A percentile compares a stretch with the other conserved stretches of the same genome.
Evolutionary conservation across 2,329 filamentous ascomycete genomes (phyloP).

Genomic region (Fusarium nisikadoi): DNA sequence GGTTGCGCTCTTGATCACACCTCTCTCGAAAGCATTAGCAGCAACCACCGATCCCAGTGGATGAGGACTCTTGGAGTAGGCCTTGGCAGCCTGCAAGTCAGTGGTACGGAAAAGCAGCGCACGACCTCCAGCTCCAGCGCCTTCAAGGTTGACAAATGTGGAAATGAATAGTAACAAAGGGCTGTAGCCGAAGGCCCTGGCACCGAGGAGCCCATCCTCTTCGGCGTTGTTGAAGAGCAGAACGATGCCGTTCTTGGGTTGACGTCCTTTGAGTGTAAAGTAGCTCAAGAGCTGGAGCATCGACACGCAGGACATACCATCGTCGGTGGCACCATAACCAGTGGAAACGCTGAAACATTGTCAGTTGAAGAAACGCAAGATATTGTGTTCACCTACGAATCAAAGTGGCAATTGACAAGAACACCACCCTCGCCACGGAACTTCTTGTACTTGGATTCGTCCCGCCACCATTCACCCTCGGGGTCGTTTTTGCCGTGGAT

Average conservation of each 20-base stretch:
- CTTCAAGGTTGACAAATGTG: slow-evolving; percentile 94
- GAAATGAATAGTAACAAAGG: slow-evolving; percentile 83
- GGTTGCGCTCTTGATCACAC: slow-evolving; percentile 84
- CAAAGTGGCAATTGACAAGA: slow-evolving; percentile 94
- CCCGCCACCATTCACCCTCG: slow-evolving; percentile 77
- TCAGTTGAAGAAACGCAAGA: slow-evolving; percentile 22
- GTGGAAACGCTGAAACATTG: slow-evolving; percentile 76
- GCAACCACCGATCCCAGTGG: slow-evolving; percentile 88
- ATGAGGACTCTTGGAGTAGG: slow-evolving; percentile 76
- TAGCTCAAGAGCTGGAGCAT: slow-evolving; percentile 87
- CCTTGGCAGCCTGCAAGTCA: slow-evolving; percentile 84
- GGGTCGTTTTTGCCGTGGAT: slow-evolving; percentile 84
- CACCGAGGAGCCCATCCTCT: slow-evolving; percentile 91
- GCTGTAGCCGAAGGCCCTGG: slow-evolving; percentile 84
- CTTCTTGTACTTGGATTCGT: slow-evolving; percentile 52
- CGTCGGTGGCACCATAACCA: slow-evolving; percentile 92
- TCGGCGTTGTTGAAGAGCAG: slow-evolving; percentile 94
- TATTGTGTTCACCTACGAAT: slow-evolving; percentile 62
- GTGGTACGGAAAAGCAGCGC: slow-evolving; percentile 89
- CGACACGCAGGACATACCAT: slow-evolving; percentile 89
- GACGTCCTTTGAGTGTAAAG: slow-evolving; percentile 77
- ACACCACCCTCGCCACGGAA: slow-evolving; percentile 77
- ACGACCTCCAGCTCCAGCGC: slow-evolving; percentile 89
- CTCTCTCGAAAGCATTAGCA: slow-evolving; percentile 83
- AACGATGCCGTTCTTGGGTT: slow-evolving; percentile 83